Base-by-base conservation (phyloP, 2,329 filamentous ascomycete genomes). In the Stagonosporopsis rhizophila region DNA sequence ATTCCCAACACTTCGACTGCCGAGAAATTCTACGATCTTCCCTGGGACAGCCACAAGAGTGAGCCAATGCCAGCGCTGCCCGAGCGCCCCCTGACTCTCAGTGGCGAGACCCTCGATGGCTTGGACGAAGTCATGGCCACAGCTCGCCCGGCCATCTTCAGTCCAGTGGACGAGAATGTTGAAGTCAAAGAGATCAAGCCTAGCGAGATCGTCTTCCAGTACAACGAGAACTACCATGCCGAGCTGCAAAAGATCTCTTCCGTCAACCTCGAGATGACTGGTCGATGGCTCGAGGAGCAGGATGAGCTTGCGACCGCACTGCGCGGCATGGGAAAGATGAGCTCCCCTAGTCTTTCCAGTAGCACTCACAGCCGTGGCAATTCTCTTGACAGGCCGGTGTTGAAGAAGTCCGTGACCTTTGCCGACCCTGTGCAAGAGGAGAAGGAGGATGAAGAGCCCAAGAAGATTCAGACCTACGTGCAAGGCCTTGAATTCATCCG, bases 1-100 rank as follows among this genome's bases (percentile, higher is more conserved):
- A 86, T 87, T 0, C 92, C 92, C 1, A 94, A 91, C 0, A 96
- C 94, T 1, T 91, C 92, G 27, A 92, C 89, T n/a, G 94, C 94
- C 9, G 91, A 96, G 73, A 87, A 89, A 60, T 98, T 97, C 70
- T 98, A 98, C 78, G 88, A 89, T 60, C 84, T 89, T 25, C 92
- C 93, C 3, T 97, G 92, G 89, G 62, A 67, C 73, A 80, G 46
- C 47, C 70, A 65, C 25, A 62, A 65, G 25, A 61, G 60, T 11
- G 58, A 59, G 20, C 59, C 61, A 14, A 35, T 60, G 22, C 60
- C 65, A 52, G 40, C 60, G 34, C 50, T 64, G 19, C 60, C 62
- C 12, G 51, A 67, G 42, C 68, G 67, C 28, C 59, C 58, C 6
- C 61, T 69, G 0, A 70, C 66, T 25, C 67, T 75, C 22, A 68